Evolutionary conservation across 2,329 filamentous ascomycete genomes (phyloP).

Genomic region (Phaeosphaeriaceae sp.): DNA sequence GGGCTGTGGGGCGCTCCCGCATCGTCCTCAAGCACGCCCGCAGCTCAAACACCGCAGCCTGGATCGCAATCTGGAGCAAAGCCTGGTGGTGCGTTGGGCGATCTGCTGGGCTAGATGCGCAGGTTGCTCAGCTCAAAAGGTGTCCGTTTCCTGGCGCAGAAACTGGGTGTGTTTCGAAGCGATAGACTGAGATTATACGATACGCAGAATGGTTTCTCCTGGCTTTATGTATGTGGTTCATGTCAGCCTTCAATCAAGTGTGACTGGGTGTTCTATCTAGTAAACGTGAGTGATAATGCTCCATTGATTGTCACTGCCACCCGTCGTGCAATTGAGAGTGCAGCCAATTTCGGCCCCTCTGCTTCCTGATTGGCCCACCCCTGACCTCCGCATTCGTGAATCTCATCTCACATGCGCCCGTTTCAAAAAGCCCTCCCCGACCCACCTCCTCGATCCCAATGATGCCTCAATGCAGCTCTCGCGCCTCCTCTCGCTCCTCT

Average conservation of each 20-base stretch:
- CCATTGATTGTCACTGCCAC: background rate
- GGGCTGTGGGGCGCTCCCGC: slow-evolving; percentile 87
- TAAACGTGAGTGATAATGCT: background rate
- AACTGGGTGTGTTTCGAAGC: background rate
- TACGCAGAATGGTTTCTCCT: background rate
- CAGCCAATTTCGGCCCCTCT: background rate
- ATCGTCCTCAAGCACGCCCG: slow-evolving; percentile 44
- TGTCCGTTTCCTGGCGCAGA: background rate
- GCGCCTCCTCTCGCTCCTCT: slow-evolving; percentile 53
- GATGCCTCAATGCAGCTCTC: slow-evolving; percentile 60
- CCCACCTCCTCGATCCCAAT: background rate
- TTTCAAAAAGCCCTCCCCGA: background rate
- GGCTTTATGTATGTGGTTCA: background rate
- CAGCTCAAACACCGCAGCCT: slow-evolving; percentile 31
- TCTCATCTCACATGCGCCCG: slow-evolving; percentile 7
- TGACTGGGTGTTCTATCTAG: no score
- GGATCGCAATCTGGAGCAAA: slow-evolving; percentile 43
- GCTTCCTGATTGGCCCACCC: slow-evolving; percentile 6
- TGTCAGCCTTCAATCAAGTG: no score
- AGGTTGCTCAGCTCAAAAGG: background rate
- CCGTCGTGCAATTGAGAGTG: no score
- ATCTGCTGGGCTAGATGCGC: slow-evolving; percentile 32
- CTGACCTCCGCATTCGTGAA: slow-evolving; percentile 8
- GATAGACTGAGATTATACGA: background rate
- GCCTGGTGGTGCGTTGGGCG: slow-evolving; percentile 44